phyloP scores from a whole-genome alignment of 768 basidiomycete species.

The Suillus tomentosus region DNA sequence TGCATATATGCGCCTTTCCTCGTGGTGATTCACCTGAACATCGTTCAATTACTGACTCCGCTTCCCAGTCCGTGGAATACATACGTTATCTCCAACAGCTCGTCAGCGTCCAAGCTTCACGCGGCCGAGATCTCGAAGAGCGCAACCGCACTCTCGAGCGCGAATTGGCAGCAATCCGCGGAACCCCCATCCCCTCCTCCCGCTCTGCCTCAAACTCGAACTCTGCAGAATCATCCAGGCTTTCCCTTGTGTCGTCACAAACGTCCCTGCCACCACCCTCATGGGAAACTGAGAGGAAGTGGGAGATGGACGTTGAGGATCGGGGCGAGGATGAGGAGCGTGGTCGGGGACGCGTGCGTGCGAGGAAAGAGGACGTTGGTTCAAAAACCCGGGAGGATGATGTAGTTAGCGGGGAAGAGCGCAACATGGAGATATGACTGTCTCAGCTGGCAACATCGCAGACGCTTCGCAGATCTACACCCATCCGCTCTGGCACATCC shows the following conservation, averaged over 20 bases:
- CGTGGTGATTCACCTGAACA: slow-evolving; percentile 7
- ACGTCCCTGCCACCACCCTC: not conserved
- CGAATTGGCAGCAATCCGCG: slow-evolving; percentile 30
- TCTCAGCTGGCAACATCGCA: not conserved
- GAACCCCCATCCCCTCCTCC: not conserved
- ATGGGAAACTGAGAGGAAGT: slow-evolving; percentile 2
- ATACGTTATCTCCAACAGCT: slow-evolving; percentile 84
- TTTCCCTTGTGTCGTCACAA: slow-evolving; percentile 1
- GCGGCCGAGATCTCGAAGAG: slow-evolving; percentile 78
- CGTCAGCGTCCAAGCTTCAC: slow-evolving; percentile 73
- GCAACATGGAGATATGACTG: slow-evolving; percentile 8
- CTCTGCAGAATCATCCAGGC: not conserved
- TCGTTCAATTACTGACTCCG: not conserved
- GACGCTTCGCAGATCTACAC: not conserved
- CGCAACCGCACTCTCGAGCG: slow-evolving; percentile 51
- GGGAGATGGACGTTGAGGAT: slow-evolving; percentile 7
- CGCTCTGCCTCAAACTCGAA: not conserved
- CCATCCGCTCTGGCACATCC: not conserved
- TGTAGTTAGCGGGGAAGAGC: not conserved
- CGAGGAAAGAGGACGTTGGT: not conserved
- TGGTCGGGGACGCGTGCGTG: slow-evolving; percentile 1
- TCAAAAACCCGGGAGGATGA: not conserved
- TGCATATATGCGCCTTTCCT: slow-evolving; percentile 1
- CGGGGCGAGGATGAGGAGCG: not conserved
- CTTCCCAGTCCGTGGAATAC: slow-evolving; percentile 47